phyloP scores from a whole-genome alignment of 306 rosid species.

The Notholithocarpus densiflorus region DNA sequence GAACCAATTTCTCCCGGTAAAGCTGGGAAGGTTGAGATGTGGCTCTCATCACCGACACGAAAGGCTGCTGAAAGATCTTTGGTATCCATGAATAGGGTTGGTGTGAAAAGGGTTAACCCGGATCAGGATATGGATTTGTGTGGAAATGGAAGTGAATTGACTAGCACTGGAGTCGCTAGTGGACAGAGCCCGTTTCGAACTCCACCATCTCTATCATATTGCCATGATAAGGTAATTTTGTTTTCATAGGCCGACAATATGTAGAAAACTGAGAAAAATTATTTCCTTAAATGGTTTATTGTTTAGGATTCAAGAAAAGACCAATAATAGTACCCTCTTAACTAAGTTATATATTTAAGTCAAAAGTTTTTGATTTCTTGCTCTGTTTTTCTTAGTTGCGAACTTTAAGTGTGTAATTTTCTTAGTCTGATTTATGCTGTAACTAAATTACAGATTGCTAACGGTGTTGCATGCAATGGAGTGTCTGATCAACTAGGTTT shows the following conservation, averaged over 20 bases:
- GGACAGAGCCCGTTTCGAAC: slow-evolving; percentile 83
- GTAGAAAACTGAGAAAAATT: neutral
- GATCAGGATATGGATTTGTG: slow-evolving; percentile 32
- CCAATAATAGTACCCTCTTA: neutral
- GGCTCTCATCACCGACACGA: slow-evolving; percentile 35
- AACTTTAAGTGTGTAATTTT: slow-evolving; percentile 8
- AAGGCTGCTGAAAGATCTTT: slow-evolving; percentile 43
- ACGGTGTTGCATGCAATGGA: slow-evolving; percentile 40
- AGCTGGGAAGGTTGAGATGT: slow-evolving; percentile 46
- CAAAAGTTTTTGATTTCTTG: neutral
- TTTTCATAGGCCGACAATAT: slow-evolving; percentile 8
- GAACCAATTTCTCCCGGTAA: slow-evolving; percentile 45
- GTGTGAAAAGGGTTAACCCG: slow-evolving; percentile 49
- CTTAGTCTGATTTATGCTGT: slow-evolving; percentile 25
- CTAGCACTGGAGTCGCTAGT: slow-evolving; percentile 23
- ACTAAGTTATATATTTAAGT: neutral
- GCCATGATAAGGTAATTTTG: slow-evolving; percentile 61
- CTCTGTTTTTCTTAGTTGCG: neutral
- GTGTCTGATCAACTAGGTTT: slow-evolving; percentile 43
- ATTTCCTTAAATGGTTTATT: neutral
- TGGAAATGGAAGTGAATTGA: slow-evolving; percentile 24
- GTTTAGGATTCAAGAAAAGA: neutral
- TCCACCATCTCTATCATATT: slow-evolving; percentile 72
- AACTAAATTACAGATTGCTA: slow-evolving; percentile 41
- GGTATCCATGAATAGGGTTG: slow-evolving; percentile 38